Conservation (phyloP, 1,284 basidiomycete genomes). For the Moesziomyces sp. region DNA sequence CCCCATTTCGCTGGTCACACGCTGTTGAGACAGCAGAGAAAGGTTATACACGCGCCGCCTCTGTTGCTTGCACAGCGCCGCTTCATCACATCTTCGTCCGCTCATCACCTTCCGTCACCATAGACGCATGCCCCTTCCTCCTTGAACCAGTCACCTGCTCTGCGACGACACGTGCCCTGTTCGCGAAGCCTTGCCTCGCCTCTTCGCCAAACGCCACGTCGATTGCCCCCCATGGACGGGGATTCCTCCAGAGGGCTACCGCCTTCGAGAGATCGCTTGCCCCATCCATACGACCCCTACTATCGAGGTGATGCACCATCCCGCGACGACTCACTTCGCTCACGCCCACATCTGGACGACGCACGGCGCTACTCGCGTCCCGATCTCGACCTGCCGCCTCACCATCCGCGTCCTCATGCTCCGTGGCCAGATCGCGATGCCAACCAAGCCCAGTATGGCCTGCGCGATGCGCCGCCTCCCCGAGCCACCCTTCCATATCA, state of each 20-base stretch:
- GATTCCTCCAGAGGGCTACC: conserved; percentile 22
- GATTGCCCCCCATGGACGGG: conserved; percentile 21
- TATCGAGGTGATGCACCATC: not conserved
- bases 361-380: conserved; percentile 18
- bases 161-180: not conserved
- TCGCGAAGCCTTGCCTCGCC: no score
- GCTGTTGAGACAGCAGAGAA: conserved; percentile 12
- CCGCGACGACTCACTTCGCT: conserved; percentile 17
- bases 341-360: conserved; percentile 15
- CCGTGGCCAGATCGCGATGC: conserved; percentile 19
- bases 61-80: conserved; percentile 4
- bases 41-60: conserved; percentile 37
- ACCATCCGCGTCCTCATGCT: not conserved
- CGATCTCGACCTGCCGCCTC: conserved; percentile 14
- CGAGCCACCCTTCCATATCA: conserved; percentile 4
- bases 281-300: conserved; percentile 13
- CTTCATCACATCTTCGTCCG: not conserved
- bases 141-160: not conserved
- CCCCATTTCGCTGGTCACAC: not conserved
- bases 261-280: conserved; percentile 10
- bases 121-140: not conserved
- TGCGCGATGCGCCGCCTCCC: conserved; percentile 12
- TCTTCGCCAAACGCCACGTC: no score
- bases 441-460: not conserved
- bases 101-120: not conserved